Evolutionary conservation across 2,329 filamentous ascomycete genomes (phyloP).

Genomic region (Raffaelea ambrosiae): DNA sequence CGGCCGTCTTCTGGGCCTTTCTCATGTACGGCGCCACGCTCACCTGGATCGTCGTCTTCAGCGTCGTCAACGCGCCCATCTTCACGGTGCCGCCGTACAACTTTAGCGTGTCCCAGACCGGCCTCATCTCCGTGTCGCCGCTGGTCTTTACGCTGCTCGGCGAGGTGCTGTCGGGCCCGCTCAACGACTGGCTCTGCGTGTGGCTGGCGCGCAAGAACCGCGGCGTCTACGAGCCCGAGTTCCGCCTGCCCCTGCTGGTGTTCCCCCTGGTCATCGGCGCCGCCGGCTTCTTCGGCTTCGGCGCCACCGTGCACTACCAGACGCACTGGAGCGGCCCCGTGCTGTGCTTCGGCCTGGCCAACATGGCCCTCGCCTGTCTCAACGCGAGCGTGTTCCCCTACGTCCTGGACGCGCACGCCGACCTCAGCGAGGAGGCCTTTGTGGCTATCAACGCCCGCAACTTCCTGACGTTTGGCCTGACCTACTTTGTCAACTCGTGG

Average conservation of each 20-base stretch:
- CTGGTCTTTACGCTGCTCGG: conserved; percentile 38
- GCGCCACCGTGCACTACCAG: conserved; percentile 32
- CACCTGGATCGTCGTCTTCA: conserved; percentile 30
- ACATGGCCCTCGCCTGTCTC: conserved; percentile 37
- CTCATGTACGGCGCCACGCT: conserved; percentile 32
- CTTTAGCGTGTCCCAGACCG: conserved; percentile 38
- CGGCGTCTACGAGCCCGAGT: conserved; percentile 47
- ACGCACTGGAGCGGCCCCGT: conserved; percentile 40
- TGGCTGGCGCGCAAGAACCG: conserved; percentile 38
- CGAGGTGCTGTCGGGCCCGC: conserved; percentile 32
- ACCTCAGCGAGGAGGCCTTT: conserved; percentile 35
- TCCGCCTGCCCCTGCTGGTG: conserved; percentile 34
- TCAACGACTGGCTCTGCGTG: conserved; percentile 35
- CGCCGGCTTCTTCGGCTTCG: conserved; percentile 39
- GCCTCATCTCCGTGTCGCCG: conserved; percentile 41
- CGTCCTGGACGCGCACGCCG: conserved; percentile 37
- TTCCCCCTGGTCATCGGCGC: conserved; percentile 30
- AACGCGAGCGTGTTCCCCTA: conserved; percentile 42
- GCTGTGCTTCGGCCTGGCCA: conserved; percentile 37
- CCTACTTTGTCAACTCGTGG: conserved; percentile 34
- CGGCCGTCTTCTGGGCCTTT: conserved; percentile 41
- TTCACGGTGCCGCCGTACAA: conserved; percentile 42
- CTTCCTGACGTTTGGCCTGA: conserved; percentile 36
- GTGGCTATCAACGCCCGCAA: conserved; percentile 43
- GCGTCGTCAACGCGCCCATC: conserved; percentile 38